Percentiles rank a stretch among this genome's conserved stretches.
These are phyloP conservation scores for Xylaria acuta DNA, from an alignment of 495 filamentous ascomycete species.

Conservation along the genomic window DNA sequence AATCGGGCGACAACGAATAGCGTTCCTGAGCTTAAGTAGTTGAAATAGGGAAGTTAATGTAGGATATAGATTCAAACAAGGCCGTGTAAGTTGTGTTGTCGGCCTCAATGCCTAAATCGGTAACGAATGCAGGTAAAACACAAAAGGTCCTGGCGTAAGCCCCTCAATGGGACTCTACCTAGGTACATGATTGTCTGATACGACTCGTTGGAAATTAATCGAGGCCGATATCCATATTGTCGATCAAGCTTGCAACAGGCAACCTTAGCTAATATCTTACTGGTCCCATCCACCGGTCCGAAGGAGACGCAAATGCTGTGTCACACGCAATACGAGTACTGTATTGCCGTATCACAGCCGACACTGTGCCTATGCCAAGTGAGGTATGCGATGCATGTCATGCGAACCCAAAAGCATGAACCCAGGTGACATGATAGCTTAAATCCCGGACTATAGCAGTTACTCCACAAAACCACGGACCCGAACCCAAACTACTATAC, in stretches of 20 bases:
- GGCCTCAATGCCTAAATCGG: neutral
- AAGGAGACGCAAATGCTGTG: neutral
- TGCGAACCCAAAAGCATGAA: neutral
- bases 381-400: conserved; percentile 1
- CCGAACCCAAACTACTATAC: neutral
- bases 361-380: neutral
- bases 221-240: neutral
- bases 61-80: neutral
- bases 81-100: neutral
- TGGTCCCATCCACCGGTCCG: neutral
- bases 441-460: neutral
- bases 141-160: neutral
- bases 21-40: too few species aligned
- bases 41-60: too few species aligned
- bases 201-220: neutral
- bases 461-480: neutral
- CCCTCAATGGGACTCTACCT: neutral
- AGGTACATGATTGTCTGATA: neutral
- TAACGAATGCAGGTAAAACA: neutral
- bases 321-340: neutral
- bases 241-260: neutral
- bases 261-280: neutral
- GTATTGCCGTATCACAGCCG: neutral
- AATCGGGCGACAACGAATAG: neutral
- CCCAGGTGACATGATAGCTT: neutral